These are phyloP conservation scores for Tuber indicum DNA, from an alignment of 495 filamentous ascomycete species.

Conservation along the genomic window DNA sequence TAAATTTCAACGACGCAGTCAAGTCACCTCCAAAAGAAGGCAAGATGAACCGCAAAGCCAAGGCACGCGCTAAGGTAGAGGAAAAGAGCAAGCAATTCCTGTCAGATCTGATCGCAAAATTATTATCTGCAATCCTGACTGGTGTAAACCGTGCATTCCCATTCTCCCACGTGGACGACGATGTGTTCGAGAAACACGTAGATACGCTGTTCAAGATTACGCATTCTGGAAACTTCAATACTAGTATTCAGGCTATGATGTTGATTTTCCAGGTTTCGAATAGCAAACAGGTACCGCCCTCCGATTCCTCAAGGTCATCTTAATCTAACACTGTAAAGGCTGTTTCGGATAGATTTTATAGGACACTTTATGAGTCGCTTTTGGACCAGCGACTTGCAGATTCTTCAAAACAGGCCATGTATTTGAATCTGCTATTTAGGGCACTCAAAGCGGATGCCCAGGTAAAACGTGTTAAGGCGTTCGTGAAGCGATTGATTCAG, in stretches of 20 bases:
- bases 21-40: constrained; percentile 31
- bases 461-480: constrained; percentile 84
- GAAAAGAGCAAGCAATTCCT: constrained; percentile 54
- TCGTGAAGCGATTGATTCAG: constrained; percentile 86
- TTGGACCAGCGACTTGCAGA: constrained; percentile 78
- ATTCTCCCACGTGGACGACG: constrained; percentile 72
- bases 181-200: constrained; percentile 57
- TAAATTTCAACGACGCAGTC: constrained; percentile 31
- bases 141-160: constrained; percentile 95
- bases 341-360: constrained; percentile 81
- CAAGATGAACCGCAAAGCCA: constrained; percentile 41
- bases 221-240: constrained; percentile 98
- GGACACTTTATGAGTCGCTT: constrained; percentile 89
- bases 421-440: constrained; percentile 84
- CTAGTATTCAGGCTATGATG: constrained; percentile 90
- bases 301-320: not conserved
- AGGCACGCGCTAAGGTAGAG: constrained; percentile 44
- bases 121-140: constrained; percentile 81
- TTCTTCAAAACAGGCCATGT: constrained; percentile 91
- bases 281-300: constrained; percentile 57
- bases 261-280: constrained; percentile 86
- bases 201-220: constrained; percentile 91
- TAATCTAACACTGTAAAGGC: constrained; percentile 33
- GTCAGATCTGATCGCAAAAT: constrained; percentile 74
- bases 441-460: constrained; percentile 80